Evolutionary conservation across 2,329 filamentous ascomycete genomes (phyloP), one percentile per base, ranked within the genome.

Genomic region (Pyricularia grisea): DNA sequence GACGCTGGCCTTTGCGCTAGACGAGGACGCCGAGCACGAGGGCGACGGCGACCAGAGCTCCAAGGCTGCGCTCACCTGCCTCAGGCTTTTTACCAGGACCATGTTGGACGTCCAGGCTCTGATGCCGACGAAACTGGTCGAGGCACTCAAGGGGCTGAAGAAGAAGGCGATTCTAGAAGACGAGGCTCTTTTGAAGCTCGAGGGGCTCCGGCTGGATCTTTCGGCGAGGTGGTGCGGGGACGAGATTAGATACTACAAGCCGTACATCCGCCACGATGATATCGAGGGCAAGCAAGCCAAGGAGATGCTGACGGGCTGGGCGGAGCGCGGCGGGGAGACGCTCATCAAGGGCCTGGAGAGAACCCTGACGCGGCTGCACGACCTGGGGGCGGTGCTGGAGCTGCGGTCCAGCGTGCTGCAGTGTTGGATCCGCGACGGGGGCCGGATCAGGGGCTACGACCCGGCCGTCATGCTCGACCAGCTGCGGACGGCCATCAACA

Each of bases 231-330:
- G 93, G 91, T 91, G 95, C 71, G 86, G 91, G 23, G 88, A 93
- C 9, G 92, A 96, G 70, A 91, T 97, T 61, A 87, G 87, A 65
- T 91, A 90, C 72, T 97, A 96, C 76, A 94, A 89, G 0, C 94
- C 94, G 0, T 97, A 93, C 80, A 91, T 96, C 50, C 88, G 92
- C 33, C 89, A 96, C 73, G 92, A 94, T 72, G 91, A 95, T 72
- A 78, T 92, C 4, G 85, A 88, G 28, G 87, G 85, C 25, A 79
- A 81, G 28, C 84, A 88, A 70, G 86, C 87, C 0, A 83, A 84
- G 61, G 84, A 87, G 2, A 87, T 87, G 77, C 82, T 92, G 17
- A 83, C 83, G 27, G 77, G 76, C 31, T 94, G 91, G 91, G 87
- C 88, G 0, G 82, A 82, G 67, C 83, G 84, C 67, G 88, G 88